Percentiles rank a stretch among this genome's conserved stretches.
These are phyloP conservation scores for Wickerhamomyces ciferrii DNA, from an alignment of 805 yeast species.

Conservation along the genomic window DNA sequence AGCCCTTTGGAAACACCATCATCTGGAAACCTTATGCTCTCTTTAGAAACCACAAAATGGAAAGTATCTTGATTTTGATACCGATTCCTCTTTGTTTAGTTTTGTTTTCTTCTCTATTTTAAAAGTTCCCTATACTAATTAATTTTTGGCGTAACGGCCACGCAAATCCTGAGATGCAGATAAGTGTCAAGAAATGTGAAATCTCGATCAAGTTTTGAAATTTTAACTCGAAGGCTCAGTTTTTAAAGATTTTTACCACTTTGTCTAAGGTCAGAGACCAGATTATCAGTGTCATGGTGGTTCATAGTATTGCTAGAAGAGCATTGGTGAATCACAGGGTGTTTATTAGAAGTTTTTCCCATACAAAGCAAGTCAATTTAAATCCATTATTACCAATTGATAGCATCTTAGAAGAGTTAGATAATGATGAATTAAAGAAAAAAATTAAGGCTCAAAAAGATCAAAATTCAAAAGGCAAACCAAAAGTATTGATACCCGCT, in stretches of 20 bases:
- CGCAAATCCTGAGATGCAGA: not conserved
- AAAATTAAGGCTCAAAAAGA: slow-evolving; percentile 4
- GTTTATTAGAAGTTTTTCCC: not conserved
- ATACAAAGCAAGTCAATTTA: not conserved
- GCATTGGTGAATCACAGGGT: not conserved
- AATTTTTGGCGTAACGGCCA: not conserved
- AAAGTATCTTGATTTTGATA: no score
- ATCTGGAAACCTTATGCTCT: no score
- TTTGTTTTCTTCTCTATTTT: no score
- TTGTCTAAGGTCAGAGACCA: no score
- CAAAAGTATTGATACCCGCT: slow-evolving; percentile 17
- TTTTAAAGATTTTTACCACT: no score
- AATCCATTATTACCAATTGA: slow-evolving; percentile 21
- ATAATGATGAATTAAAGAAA: slow-evolving; percentile 7
- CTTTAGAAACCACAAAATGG: no score
- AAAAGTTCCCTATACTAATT: no score
- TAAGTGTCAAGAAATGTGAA: not conserved
- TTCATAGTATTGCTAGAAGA: not conserved
- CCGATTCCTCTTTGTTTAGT: no score
- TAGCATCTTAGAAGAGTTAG: slow-evolving; percentile 19
- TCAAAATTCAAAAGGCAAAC: slow-evolving; percentile 5
- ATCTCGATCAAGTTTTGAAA: not conserved
- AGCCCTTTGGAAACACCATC: slow-evolving; percentile 5
- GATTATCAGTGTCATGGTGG: not conserved
- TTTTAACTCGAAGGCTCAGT: no score